Evolutionary conservation across 306 rosid species (phyloP).

Genomic region (Cajanus cajan): DNA sequence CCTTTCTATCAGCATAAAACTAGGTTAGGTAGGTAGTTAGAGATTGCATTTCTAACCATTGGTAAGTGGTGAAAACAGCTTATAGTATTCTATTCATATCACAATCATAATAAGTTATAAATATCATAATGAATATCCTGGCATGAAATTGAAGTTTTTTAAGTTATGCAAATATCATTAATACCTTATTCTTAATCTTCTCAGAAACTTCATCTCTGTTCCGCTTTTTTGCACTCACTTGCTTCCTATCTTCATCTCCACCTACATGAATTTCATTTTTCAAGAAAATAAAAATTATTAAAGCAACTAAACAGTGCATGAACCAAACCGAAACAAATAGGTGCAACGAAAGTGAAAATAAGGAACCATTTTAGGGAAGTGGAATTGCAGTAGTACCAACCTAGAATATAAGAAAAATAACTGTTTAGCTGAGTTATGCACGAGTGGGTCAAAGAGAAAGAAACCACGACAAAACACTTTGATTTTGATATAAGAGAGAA

Average conservation of each 20-base stretch:
- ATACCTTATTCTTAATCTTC: conserved; percentile 43
- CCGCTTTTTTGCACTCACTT: conserved; percentile 55
- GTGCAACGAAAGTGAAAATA: not conserved
- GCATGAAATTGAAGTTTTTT: not conserved
- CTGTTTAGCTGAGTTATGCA: not conserved
- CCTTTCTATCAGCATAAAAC: no score
- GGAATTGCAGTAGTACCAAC: not conserved
- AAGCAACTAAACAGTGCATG: not conserved
- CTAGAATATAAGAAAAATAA: not conserved
- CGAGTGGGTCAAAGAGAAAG: not conserved
- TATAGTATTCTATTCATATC: no score
- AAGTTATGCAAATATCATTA: not conserved
- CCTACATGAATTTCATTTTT: conserved; percentile 31
- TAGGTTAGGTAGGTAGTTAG: not conserved
- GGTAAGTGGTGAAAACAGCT: not conserved
- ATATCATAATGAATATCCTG: no score
- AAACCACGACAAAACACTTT: not conserved
- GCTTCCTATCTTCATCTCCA: conserved; percentile 46
- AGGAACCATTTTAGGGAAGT: not conserved
- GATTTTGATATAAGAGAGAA: not conserved
- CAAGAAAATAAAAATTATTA: not conserved
- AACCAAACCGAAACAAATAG: not conserved
- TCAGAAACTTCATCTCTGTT: conserved; percentile 40
- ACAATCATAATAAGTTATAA: not conserved
- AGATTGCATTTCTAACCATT: not conserved